A percentile compares a stretch with the other conserved stretches of the same genome.
Evolutionary conservation across 2,329 filamentous ascomycete genomes (phyloP).

Genomic region (Colletotrichum costaricense): DNA sequence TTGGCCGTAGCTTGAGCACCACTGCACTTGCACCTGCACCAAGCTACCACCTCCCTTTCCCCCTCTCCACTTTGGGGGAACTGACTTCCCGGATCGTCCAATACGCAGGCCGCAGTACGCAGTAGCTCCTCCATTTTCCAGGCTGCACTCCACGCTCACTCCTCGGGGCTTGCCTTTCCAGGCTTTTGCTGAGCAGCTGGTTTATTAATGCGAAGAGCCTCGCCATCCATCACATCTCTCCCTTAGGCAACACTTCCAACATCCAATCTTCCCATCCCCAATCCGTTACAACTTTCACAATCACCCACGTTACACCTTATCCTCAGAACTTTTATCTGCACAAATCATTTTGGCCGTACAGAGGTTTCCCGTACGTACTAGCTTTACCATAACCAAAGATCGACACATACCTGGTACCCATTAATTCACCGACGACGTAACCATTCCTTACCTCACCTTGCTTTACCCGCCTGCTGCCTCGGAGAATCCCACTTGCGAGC

Average conservation of each 20-base stretch:
- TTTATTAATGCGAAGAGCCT: conserved; percentile 33
- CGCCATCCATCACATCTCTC: conserved; percentile 12
- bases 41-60: background rate
- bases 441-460: background rate
- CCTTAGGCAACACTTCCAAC: conserved; percentile 33
- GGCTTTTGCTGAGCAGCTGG: conserved; percentile 21
- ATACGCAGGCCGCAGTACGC: background rate
- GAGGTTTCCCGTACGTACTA: background rate
- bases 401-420: conserved; percentile 16
- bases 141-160: conserved; percentile 30
- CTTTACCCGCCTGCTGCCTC: conserved; percentile 9
- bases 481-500: background rate
- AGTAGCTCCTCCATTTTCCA: conserved; percentile 31
- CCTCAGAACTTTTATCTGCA: conserved; percentile 7
- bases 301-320: conserved; percentile 9
- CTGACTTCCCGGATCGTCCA: conserved; percentile 1
- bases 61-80: conserved; percentile 26
- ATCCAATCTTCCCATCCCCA: conserved; percentile 12
- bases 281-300: conserved; percentile 18
- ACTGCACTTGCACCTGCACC: background rate
- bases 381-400: conserved; percentile 17
- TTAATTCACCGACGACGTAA: conserved; percentile 7
- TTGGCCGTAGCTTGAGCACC: background rate
- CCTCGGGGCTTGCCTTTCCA: conserved; percentile 24
- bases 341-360: conserved; percentile 7